These are phyloP conservation scores for Fragaria iinumae DNA, from an alignment of 306 rosid species.

Conservation along the genomic window DNA sequence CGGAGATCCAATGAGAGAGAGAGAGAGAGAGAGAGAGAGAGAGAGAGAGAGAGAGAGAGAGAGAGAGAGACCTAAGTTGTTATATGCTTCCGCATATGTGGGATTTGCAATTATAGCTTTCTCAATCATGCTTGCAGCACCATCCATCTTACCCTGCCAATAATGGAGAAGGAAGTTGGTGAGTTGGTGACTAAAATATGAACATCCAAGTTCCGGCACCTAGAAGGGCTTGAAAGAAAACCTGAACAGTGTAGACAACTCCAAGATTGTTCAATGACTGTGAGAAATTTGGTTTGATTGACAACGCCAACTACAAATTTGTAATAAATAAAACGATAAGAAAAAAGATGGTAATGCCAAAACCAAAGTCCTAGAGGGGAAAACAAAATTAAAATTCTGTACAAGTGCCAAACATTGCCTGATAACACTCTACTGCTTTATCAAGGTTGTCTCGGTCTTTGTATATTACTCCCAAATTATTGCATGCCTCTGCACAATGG, in stretches of 20 bases:
- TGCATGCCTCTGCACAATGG: constrained; percentile 98
- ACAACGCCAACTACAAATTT: constrained; percentile 73
- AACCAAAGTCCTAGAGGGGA: constrained; percentile 14
- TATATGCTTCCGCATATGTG: constrained; percentile 96
- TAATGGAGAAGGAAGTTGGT: constrained; percentile 24
- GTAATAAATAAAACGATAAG: constrained; percentile 11
- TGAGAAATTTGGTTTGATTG: constrained; percentile 90
- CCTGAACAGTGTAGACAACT: constrained; percentile 99
- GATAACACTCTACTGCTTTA: constrained; percentile 98
- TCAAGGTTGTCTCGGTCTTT: constrained; percentile 98
- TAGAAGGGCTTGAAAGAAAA: constrained; percentile 27
- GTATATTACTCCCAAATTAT: constrained; percentile 96
- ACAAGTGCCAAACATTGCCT: constrained; percentile 48
- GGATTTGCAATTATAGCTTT: constrained; percentile 97
- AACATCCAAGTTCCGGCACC: constrained; percentile 21
- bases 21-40: too few species aligned
- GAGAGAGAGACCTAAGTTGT: constrained; percentile 73
- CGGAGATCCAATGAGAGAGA: constrained; percentile 12
- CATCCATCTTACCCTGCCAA: constrained; percentile 97
- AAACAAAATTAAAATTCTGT: background rate
- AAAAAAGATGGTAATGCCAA: constrained; percentile 14
- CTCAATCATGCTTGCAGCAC: constrained; percentile 98
- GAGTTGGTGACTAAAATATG: constrained; percentile 24
- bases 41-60: constrained; percentile 34
- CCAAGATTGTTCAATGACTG: constrained; percentile 99